A percentile compares a stretch with the other conserved stretches of the same genome.
Evolutionary conservation across 352 stramenopile species (phyloP).

Genomic region (Globisporangium echinulatum): DNA sequence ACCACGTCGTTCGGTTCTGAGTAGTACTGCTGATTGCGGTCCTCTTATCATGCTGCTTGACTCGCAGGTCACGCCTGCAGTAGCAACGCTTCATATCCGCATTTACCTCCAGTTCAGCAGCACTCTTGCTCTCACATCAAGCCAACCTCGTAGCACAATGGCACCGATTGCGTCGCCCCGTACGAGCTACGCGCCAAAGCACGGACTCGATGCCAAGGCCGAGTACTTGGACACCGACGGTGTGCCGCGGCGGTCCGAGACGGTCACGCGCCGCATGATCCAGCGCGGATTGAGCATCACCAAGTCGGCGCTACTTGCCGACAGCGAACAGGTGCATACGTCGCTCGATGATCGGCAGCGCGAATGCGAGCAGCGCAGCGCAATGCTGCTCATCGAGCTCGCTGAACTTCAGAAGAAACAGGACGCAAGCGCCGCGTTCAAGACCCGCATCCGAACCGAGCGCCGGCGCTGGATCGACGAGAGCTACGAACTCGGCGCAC

Average conservation of each 20-base stretch:
- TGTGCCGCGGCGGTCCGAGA: constrained; percentile 22
- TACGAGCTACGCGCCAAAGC: constrained; percentile 1
- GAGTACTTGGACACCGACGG: constrained; percentile 30
- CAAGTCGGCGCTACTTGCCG: constrained; percentile 15
- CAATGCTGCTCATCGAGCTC: background rate
- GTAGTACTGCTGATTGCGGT: too few species aligned
- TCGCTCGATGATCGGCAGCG: constrained; percentile 10
- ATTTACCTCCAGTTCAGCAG: background rate
- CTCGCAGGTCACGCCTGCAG: too few species aligned
- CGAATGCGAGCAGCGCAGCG: constrained; percentile 4
- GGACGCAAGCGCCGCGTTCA: constrained; percentile 25
- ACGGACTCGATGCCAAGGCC: constrained; percentile 12
- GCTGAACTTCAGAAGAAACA: constrained; percentile 8
- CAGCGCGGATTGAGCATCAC: constrained; percentile 27
- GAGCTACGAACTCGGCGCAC: constrained; percentile 22
- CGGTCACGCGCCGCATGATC: constrained; percentile 26
- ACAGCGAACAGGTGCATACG: constrained; percentile 24
- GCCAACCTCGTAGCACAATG: background rate
- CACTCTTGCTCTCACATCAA: background rate
- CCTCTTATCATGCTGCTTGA: too few species aligned
- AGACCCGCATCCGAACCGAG: constrained; percentile 25
- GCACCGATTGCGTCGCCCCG: background rate
- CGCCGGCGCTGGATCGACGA: constrained; percentile 25
- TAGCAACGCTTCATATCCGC: too few species aligned
- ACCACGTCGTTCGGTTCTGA: too few species aligned